phyloP scores from a whole-genome alignment of 2,329 filamentous ascomycete species.

The Cladorrhinum sp. region DNA sequence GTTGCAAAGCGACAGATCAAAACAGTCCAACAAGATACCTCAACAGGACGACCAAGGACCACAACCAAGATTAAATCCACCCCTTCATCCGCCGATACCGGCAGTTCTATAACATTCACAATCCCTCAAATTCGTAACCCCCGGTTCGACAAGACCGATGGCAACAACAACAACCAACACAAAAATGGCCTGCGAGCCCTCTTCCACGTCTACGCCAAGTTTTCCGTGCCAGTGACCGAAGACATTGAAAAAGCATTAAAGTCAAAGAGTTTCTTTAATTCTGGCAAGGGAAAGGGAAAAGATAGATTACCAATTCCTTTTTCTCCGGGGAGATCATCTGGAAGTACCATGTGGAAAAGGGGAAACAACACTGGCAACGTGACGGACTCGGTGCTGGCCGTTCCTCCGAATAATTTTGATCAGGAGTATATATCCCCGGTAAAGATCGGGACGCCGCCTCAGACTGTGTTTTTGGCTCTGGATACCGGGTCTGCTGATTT shows the following conservation, averaged over 20 bases:
- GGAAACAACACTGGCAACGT: background rate
- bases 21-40: background rate
- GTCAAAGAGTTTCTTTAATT: background rate
- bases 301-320: no score
- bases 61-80: background rate
- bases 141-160: background rate
- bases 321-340: background rate
- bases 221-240: background rate
- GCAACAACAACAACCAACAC: background rate
- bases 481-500: conserved; percentile 63
- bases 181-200: conserved; percentile 9
- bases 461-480: conserved; percentile 51
- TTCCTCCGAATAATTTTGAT: conserved; percentile 13
- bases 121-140: conserved; percentile 13
- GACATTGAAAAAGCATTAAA: conserved; percentile 5
- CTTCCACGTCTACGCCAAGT: conserved; percentile 16
- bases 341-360: background rate
- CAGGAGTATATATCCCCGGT: conserved; percentile 18
- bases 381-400: conserved; percentile 2
- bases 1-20: background rate
- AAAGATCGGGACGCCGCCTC: conserved; percentile 16
- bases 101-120: background rate
- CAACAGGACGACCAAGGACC: background rate
- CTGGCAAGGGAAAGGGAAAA: no score
- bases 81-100: background rate